Evolutionary conservation across 805 yeast species (phyloP).

Genomic region (Yamadazyma phyllophila): DNA sequence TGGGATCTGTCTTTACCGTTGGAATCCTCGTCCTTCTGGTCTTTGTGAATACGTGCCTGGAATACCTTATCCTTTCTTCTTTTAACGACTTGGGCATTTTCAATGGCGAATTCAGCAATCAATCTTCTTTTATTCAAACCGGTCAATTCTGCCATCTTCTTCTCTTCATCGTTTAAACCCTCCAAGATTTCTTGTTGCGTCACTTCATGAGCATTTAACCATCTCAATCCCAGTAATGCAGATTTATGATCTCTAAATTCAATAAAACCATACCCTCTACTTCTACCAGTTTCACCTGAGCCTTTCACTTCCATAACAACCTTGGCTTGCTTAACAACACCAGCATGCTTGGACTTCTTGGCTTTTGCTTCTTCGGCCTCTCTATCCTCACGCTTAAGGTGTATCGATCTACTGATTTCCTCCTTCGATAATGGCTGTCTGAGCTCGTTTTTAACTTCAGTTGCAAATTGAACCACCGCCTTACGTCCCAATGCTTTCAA

Average conservation of each 20-base stretch:
- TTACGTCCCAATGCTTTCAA: constrained; percentile 90
- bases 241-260: constrained; percentile 89
- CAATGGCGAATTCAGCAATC: constrained; percentile 94
- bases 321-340: constrained; percentile 92
- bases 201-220: constrained; percentile 93
- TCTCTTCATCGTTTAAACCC: constrained; percentile 70
- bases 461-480: constrained; percentile 92
- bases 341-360: constrained; percentile 70
- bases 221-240: constrained; percentile 94
- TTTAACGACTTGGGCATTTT: constrained; percentile 89
- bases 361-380: constrained; percentile 31
- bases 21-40: constrained; percentile 21
- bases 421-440: constrained; percentile 90
- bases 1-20: constrained; percentile 12
- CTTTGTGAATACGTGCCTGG: constrained; percentile 18
- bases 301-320: constrained; percentile 91
- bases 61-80: constrained; percentile 74
- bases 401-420: constrained; percentile 77
- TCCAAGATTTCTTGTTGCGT: constrained; percentile 63
- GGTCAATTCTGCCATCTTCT: constrained; percentile 52
- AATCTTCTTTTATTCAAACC: constrained; percentile 65
- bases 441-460: constrained; percentile 68
- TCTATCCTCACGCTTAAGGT: constrained; percentile 50
- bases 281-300: constrained; percentile 80
- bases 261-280: constrained; percentile 95